Evolutionary conservation across 2,329 filamentous ascomycete species (phyloP).

Genomic region (Zasmidium angulare): DNA sequence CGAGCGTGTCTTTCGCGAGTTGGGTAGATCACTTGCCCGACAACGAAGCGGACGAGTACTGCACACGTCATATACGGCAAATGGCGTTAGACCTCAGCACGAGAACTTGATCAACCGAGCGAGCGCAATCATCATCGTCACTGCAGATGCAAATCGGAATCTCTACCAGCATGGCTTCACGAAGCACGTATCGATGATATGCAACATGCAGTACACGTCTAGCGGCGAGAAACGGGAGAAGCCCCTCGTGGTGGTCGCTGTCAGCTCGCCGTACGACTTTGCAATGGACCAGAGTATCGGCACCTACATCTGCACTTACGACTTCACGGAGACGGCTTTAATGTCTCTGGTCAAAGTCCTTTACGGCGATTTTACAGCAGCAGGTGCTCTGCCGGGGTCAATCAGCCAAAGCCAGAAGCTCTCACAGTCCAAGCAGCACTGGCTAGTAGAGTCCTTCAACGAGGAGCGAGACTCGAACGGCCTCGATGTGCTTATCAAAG

Average conservation of each 20-base stretch:
- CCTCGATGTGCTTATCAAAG: slow-evolving; percentile 71
- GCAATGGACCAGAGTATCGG: slow-evolving; percentile 87
- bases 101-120: slow-evolving; percentile 89
- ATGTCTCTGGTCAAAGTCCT: slow-evolving; percentile 79
- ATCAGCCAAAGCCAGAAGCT: slow-evolving; percentile 84
- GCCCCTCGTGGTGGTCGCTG: slow-evolving; percentile 84
- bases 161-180: slow-evolving; percentile 92
- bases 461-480: slow-evolving; percentile 72
- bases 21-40: slow-evolving; percentile 83
- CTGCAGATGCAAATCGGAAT: slow-evolving; percentile 90
- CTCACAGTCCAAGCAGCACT: slow-evolving; percentile 86
- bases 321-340: slow-evolving; percentile 91
- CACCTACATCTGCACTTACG: slow-evolving; percentile 92
- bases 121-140: slow-evolving; percentile 84
- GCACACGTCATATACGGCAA: slow-evolving; percentile 93
- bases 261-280: slow-evolving; percentile 96
- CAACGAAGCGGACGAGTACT: slow-evolving; percentile 82
- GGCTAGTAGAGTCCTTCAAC: slow-evolving; percentile 89
- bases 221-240: slow-evolving; percentile 74
- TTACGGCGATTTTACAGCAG: slow-evolving; percentile 69
- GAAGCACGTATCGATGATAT: slow-evolving; percentile 95
- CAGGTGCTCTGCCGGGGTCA: slow-evolving; percentile 64
- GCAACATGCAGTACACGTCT: slow-evolving; percentile 72
- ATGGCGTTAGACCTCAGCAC: slow-evolving; percentile 87
- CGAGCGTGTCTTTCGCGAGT: slow-evolving; percentile 86